Base-by-base conservation (phyloP, 176 grass and related monocot species). In the Avena sativa region DNA sequence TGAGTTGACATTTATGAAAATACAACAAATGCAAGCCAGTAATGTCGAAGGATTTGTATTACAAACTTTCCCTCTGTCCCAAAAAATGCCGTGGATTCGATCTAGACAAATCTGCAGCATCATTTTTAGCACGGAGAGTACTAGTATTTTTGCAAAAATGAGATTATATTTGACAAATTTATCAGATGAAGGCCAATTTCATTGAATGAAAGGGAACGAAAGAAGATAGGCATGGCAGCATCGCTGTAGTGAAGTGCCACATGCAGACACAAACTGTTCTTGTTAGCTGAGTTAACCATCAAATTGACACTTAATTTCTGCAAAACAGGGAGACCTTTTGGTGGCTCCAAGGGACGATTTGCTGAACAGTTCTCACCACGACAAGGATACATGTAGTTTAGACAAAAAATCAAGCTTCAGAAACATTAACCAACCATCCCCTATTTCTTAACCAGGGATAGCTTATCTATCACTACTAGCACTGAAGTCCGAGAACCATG, bases 391-490 rank as follows among this genome's bases (percentile, higher is more conserved):
- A 87, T 38, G 46, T 23, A 38, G 75, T 52, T 23, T 15, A 56
- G 14, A 75, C 38, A 25, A 58, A 84, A 84, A 57, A 32, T 25
- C 25, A 32, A 51, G 10, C 73, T n/a, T 60, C 40, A 32, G 76
- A 81, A 69, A 88, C 75, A 60, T 76, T 21, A 81, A 44, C 44
- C 61, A 77, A 60, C 26, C 78, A 66, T 69, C 47, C 71, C 4
- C 25, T 62, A 67, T 71, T 64, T 60, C 83, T 81, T 49, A 81
- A 91, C 23, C 51, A 78, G 50, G 51, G 32, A 40, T 34, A 34
- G 32, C 32, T 51, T 19, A 61, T n/a, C 20, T 9, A 61, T 16
- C 15, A 71, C 69, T 75, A 23, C 16, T 80, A 76, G 32, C 38
- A 30, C 17, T 67, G 0, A 62, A 80, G 26, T 81, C 50, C 26